Evolutionary conservation across 2,329 filamentous ascomycete species (phyloP), one percentile per base, ranked within the genome.

Genomic region (Verticillium zaregamsianum): DNA sequence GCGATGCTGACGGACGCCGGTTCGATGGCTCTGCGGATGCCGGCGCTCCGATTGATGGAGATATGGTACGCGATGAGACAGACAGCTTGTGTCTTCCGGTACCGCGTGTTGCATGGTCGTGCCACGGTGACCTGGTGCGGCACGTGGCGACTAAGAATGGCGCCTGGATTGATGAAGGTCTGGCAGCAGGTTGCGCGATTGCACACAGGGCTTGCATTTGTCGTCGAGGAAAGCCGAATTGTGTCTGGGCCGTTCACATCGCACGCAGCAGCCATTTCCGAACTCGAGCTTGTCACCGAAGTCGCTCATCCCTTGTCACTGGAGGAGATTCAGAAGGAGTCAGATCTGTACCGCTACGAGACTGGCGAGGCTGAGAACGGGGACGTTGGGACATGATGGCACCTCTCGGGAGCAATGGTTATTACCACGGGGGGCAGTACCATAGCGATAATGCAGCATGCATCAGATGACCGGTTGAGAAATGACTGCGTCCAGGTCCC

Each of bases 21-120:
- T 45, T 59, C 58, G 59, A 60, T 57, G 45, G 61, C 63, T 57
- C 61, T 60, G 63, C 61, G 63, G 12, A 55, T 55, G 52, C 52
- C 52, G 6, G 14, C 12, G 6, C 52, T 55, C 5, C n/a, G 20
- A 9, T n/a, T 55, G 52, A 55, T 55, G 52, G 52, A 55, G 52
- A 31, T 55, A 25, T 55, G 52, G 52, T 55, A n/a, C 20, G 52
- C 17, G 15, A 55, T 5, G 11, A 31, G 31, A n/a, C 14, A 33
- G 5, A 57, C 55, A 17, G 31, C 55, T 37, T 33, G 20, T 32
- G 55, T 35, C 15, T 39, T 57, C 55, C 55, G 55, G n/a, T 55
- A 55, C 52, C 20, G 52, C 12, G 52, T 55, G 14, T 15, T 32
- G 40, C 5, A 12, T 14, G 52, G 52, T 14, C 25, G 31, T 17